A percentile compares a stretch with the other conserved stretches of the same genome.
Evolutionary conservation across 2,329 filamentous ascomycete genomes (phyloP).

Genomic region (Samsoniella hepiali): DNA sequence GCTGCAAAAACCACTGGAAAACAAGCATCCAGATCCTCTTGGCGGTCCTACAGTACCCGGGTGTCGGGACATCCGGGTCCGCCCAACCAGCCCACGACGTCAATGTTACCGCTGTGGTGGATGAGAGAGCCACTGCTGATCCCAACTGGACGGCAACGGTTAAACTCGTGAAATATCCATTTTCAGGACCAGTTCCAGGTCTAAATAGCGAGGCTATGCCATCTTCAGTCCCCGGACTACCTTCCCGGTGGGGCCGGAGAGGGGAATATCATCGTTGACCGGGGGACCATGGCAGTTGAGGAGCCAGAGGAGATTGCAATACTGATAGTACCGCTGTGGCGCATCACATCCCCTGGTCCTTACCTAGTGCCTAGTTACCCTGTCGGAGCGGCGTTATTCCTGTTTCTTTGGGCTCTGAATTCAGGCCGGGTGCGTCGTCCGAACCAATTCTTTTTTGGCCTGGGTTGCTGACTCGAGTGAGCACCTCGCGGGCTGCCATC

Average conservation of each 20-base stretch:
- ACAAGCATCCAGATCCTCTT: too few relatives aligned
- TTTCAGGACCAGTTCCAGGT: background rate
- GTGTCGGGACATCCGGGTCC: background rate
- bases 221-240: background rate
- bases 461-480: background rate
- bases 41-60: too few relatives aligned
- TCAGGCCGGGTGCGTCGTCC: background rate
- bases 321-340: too few relatives aligned
- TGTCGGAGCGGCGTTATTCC: background rate
- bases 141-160: background rate
- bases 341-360: too few relatives aligned
- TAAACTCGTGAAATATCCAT: background rate
- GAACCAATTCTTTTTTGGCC: background rate
- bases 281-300: background rate
- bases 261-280: background rate
- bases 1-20: background rate
- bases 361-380: too few relatives aligned
- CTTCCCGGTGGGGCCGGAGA: background rate
- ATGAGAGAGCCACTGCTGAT: background rate
- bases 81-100: background rate
- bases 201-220: background rate
- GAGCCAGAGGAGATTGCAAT: background rate
- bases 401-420: background rate
- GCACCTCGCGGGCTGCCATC: background rate
- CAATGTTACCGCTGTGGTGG: background rate